These are phyloP conservation scores for Cryomyces antarcticus DNA, from an alignment of 495 filamentous ascomycete species.

Conservation along the genomic window DNA sequence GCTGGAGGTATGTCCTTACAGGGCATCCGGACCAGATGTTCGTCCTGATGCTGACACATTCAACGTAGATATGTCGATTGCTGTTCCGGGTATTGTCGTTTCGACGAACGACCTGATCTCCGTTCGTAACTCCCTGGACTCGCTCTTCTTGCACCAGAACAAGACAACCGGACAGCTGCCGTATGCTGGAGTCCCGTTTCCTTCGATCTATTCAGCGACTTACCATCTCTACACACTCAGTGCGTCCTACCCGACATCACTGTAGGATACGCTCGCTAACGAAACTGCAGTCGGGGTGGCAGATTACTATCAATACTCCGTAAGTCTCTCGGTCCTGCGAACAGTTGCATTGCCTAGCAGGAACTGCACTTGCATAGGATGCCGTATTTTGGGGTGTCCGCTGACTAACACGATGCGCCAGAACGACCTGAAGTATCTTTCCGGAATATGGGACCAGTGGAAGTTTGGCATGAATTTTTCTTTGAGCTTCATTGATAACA, in stretches of 20 bases:
- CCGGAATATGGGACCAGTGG: slow-evolving; percentile 8
- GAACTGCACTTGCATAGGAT: no score
- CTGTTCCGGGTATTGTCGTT: slow-evolving; percentile 25
- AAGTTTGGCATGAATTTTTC: slow-evolving; percentile 13
- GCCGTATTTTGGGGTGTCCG: no score
- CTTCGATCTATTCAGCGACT: slow-evolving; percentile 9
- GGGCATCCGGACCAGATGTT: no score
- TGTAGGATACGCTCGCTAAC: no score
- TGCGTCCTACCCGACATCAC: no score
- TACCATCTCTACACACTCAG: slow-evolving; percentile 18
- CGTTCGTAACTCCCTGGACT: slow-evolving; percentile 25
- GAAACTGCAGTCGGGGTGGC: slow-evolving; percentile 7
- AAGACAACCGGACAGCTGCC: slow-evolving; percentile 10
- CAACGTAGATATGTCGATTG: slow-evolving; percentile 23
- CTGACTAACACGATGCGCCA: not conserved
- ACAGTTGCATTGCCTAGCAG: not conserved
- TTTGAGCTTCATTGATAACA: slow-evolving; percentile 14
- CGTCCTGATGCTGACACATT: no score
- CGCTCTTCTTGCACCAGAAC: slow-evolving; percentile 25
- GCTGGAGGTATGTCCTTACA: slow-evolving; percentile 15
- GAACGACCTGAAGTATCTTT: slow-evolving; percentile 8
- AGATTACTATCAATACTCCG: slow-evolving; percentile 17
- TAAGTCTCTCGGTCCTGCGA: not conserved
- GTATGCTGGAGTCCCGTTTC: slow-evolving; percentile 12
- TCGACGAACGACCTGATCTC: slow-evolving; percentile 25